Percentiles rank a stretch among this genome's conserved stretches.
These are phyloP conservation scores for Boletus pseudopeckii DNA, from an alignment of 768 basidiomycete genomes.

Conservation along the genomic window DNA sequence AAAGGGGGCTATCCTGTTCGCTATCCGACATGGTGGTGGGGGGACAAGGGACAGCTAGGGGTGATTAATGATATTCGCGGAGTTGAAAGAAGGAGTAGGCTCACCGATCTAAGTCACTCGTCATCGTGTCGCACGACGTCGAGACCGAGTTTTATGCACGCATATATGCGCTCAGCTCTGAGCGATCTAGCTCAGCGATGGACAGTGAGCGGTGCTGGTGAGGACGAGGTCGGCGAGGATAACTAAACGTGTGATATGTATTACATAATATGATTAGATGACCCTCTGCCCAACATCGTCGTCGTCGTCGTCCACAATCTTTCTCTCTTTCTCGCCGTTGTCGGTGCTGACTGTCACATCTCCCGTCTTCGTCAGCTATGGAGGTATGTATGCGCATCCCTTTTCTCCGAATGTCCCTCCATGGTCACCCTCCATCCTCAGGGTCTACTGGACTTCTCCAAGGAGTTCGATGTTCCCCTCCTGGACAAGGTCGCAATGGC, in stretches of 20 bases:
- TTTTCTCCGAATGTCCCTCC: background rate
- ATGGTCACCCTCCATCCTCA: slow-evolving; percentile 30
- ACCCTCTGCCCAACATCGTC: slow-evolving; percentile 35
- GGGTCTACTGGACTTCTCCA: slow-evolving; percentile 90
- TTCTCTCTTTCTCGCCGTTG: slow-evolving; percentile 10
- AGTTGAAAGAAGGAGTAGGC: slow-evolving; percentile 5
- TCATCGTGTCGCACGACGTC: slow-evolving; percentile 7
- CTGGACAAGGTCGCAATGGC: slow-evolving; percentile 93
- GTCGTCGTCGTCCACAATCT: slow-evolving; percentile 18
- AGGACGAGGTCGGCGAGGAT: background rate
- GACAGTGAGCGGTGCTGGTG: background rate
- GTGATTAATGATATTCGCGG: slow-evolving; percentile 11
- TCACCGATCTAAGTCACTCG: slow-evolving; percentile 8
- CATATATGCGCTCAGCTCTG: background rate
- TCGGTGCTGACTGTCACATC: slow-evolving; percentile 1
- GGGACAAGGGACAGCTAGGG: background rate
- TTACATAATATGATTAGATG: slow-evolving; percentile 37
- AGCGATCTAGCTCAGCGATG: background rate
- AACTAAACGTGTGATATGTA: slow-evolving; percentile 21
- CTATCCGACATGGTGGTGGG: slow-evolving; percentile 10
- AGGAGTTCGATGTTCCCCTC: slow-evolving; percentile 88
- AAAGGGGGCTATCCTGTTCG: slow-evolving; percentile 8
- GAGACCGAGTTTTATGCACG: background rate
- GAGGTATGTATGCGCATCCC: slow-evolving; percentile 30
- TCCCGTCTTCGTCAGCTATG: slow-evolving; percentile 28